phyloP scores from a whole-genome alignment of 768 basidiomycete species.

The Russula brevipes region DNA sequence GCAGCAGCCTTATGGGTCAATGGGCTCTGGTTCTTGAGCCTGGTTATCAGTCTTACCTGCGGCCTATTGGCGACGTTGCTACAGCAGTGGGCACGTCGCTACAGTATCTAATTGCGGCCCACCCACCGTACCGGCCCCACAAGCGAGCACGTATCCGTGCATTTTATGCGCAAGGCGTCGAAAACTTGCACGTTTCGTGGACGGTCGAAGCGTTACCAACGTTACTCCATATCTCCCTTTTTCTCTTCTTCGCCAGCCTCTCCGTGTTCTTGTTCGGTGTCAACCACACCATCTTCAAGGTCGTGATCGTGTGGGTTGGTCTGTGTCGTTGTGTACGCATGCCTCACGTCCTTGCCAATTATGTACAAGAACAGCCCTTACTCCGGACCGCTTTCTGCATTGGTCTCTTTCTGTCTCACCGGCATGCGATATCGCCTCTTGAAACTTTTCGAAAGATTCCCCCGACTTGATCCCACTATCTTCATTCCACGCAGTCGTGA shows the following conservation, averaged over 20 bases:
- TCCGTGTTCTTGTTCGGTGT: constrained; percentile 39
- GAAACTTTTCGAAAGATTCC: neutral
- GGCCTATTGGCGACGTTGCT: constrained; percentile 44
- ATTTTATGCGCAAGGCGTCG: constrained; percentile 36
- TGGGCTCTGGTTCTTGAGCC: constrained; percentile 38
- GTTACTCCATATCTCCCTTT: constrained; percentile 46
- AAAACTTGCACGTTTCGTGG: constrained; percentile 37
- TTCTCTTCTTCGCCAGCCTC: constrained; percentile 48
- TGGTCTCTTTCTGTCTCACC: neutral
- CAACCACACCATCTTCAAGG: constrained; percentile 19
- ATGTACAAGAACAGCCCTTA: constrained; percentile 12
- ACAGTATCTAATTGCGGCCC: constrained; percentile 31
- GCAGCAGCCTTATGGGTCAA: constrained; percentile 37
- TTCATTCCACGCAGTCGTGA: too few species aligned
- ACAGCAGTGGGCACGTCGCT: constrained; percentile 46
- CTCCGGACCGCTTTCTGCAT: constrained; percentile 1
- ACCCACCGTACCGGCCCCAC: constrained; percentile 29
- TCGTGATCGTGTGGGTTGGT: constrained; percentile 8
- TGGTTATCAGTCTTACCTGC: constrained; percentile 38
- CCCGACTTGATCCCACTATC: too few species aligned
- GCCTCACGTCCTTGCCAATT: constrained; percentile 13
- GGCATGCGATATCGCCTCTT: neutral
- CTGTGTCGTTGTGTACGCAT: constrained; percentile 20
- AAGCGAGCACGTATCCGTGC: constrained; percentile 41
- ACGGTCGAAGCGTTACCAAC: constrained; percentile 43